phyloP scores from a whole-genome alignment of 2,329 filamentous ascomycete species.

The Dactylellina sp. region DNA sequence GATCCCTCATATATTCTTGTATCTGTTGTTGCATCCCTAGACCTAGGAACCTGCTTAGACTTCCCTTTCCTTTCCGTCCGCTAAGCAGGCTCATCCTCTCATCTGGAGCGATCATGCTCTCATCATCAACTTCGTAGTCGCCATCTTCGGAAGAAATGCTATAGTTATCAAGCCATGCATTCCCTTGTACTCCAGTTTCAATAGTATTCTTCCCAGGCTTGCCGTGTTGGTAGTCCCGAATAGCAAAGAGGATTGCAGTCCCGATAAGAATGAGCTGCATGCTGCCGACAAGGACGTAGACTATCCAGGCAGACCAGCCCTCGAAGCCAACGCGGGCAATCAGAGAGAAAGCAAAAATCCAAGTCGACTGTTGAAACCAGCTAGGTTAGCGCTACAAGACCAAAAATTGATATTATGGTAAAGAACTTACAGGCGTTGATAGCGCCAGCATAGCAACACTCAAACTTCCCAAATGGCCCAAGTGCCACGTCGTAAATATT shows the following conservation, averaged over 20 bases:
- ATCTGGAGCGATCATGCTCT: conserved; percentile 50
- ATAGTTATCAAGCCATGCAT: conserved; percentile 42
- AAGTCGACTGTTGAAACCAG: conserved; percentile 59
- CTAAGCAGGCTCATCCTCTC: conserved; percentile 37
- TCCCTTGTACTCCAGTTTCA: conserved; percentile 43
- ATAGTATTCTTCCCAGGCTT: conserved; percentile 49
- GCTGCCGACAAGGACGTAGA: conserved; percentile 58
- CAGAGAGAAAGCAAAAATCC: conserved; percentile 59
- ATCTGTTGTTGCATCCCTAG: conserved; percentile 15
- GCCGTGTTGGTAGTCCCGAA: conserved; percentile 54
- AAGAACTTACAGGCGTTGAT: conserved; percentile 35
- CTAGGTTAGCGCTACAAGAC: background rate
- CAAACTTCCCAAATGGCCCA: conserved; percentile 57
- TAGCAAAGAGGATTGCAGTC: conserved; percentile 54
- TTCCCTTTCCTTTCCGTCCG: conserved; percentile 26
- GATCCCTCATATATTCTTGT: conserved; percentile 15
- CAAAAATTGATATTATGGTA: too few relatives aligned
- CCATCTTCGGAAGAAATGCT: conserved; percentile 46
- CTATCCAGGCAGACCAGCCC: conserved; percentile 58
- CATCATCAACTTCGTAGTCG: conserved; percentile 32
- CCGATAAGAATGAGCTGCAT: conserved; percentile 58
- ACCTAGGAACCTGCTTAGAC: conserved; percentile 14
- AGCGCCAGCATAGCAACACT: conserved; percentile 55
- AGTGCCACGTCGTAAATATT: conserved; percentile 53
- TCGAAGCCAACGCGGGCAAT: conserved; percentile 55